A percentile compares a stretch with the other conserved stretches of the same genome.
Evolutionary conservation across 257 asterid species (phyloP).

Genomic region (Ligustrum vulgare): DNA sequence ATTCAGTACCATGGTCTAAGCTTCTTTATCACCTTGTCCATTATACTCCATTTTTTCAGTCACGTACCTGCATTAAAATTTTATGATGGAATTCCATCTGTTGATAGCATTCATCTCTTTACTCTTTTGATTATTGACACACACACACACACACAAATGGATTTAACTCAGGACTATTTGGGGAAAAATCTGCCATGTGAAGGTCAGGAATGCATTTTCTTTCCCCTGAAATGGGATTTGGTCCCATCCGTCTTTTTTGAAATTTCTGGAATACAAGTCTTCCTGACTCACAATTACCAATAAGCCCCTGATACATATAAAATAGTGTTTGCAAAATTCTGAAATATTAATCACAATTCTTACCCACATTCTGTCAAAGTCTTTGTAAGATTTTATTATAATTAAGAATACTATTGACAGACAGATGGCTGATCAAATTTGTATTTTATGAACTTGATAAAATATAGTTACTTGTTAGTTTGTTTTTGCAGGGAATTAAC

Average conservation of each 20-base stretch:
- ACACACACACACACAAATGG: no score
- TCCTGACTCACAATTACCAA: background rate
- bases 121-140: no score
- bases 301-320: background rate
- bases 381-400: background rate
- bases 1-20: background rate
- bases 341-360: background rate
- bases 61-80: background rate
- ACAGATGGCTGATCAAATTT: constrained; percentile 9
- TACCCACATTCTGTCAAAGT: background rate
- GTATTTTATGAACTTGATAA: background rate
- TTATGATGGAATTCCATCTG: background rate
- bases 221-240: background rate
- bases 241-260: background rate
- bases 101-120: background rate
- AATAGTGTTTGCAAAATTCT: background rate
- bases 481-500: constrained; percentile 46
- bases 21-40: background rate
- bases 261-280: background rate
- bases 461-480: constrained; percentile 23
- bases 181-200: background rate
- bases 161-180: background rate
- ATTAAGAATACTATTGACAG: constrained; percentile 1
- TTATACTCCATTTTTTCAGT: background rate
- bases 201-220: background rate